Base-by-base conservation (phyloP, 768 basidiomycete species). In the Floccularia luteovirens region DNA sequence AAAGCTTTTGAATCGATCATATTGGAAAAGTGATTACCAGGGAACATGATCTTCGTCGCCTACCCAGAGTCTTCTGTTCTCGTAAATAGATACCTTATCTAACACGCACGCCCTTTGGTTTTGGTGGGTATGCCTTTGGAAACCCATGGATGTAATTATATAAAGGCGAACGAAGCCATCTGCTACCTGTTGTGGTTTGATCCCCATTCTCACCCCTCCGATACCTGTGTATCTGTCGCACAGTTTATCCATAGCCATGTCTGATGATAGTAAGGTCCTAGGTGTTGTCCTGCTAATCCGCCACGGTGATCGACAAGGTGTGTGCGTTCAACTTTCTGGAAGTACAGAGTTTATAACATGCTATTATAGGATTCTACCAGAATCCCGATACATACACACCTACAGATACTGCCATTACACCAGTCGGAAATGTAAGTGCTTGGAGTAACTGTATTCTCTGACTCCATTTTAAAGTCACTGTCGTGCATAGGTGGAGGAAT, bases 401-500 rank as follows among this genome's bases (percentile, higher is more conserved):
- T 5, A 71, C 71, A 5, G 56, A 58, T 27, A 82, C 82, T 1
- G 53, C 63, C n/a, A 72, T 83, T 36, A 83, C 82, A 3, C 74
- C 82, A n/a, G 61, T 83, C 19, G 81, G 82, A 38, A 77, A 73
- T 51, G 81, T 82, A 54, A 35, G 63, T 55, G n/a, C n/a, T n/a
- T n/a, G n/a, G n/a, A n/a, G n/a, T 12, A 39, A 22, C n/a, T 8
- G 25, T 30, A 16, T 5, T 31, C 14, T 32, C 25, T 31, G 28
- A 25, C 19, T 19, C 1, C 32, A 27, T 33, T 16, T 41, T 31
- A 21, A 20, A 5, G 30, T n/a, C 6, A 1, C 32, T 38, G 43
- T 16, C 38, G 28, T 34, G 10, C 14, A 10, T 43, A 81, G 79
- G 51, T 60, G 58, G 63, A 85, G 69, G 74, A 78, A 53, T 72